Conservation (phyloP, 2,329 filamentous ascomycete genomes). For the Diaporthe ampelina region DNA sequence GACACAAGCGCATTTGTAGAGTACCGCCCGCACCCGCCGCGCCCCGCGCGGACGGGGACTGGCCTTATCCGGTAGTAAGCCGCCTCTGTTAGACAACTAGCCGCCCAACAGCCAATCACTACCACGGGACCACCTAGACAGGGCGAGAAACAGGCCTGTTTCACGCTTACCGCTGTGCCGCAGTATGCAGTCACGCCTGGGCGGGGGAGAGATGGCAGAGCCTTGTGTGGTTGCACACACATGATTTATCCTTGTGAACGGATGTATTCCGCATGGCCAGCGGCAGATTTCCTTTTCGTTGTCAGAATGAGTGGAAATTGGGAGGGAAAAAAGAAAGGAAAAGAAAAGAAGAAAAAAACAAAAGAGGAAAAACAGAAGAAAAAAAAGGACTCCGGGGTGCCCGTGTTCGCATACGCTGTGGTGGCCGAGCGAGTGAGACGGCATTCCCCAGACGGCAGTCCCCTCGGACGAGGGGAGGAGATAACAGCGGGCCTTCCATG, state of each 20-base stretch:
- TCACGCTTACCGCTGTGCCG: not conserved
- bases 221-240: not conserved
- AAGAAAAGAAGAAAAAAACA: not conserved
- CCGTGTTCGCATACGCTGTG: not conserved
- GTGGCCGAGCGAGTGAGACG: not conserved
- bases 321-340: too few species aligned
- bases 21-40: not conserved
- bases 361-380: not conserved
- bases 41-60: not conserved
- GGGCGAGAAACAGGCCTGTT: not conserved
- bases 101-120: constrained; percentile 9
- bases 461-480: not conserved
- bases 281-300: too few species aligned
- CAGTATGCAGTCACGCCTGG: not conserved
- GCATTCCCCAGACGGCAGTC: not conserved
- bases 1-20: not conserved
- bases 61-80: not conserved
- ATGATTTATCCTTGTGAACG: not conserved
- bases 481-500: not conserved
- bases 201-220: not conserved
- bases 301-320: too few species aligned
- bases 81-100: not conserved
- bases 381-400: too few species aligned
- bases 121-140: too few species aligned
- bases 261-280: too few species aligned